phyloP scores from a whole-genome alignment of 2,329 filamentous ascomycete genomes.

The Penicillium sp. region DNA sequence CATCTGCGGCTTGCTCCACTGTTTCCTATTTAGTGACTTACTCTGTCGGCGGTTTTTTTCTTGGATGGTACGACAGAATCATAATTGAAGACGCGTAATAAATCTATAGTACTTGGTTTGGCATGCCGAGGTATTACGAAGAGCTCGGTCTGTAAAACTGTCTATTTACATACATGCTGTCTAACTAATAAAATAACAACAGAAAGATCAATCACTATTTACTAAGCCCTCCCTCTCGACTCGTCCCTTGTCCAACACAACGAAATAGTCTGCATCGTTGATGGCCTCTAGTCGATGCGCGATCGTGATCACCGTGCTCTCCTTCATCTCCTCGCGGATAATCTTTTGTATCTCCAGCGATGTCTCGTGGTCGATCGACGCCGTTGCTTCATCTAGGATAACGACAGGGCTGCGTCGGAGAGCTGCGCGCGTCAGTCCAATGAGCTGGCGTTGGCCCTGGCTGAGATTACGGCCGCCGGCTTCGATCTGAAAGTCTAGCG shows the following conservation, averaged over 20 bases:
- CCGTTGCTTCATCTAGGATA: slow-evolving; percentile 64
- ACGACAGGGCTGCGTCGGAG: slow-evolving; percentile 58
- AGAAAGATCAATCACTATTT: neutral
- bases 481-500: slow-evolving; percentile 54
- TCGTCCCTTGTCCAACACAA: slow-evolving; percentile 52
- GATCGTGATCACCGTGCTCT: slow-evolving; percentile 60
- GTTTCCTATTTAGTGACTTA: too few species aligned
- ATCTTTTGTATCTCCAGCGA: slow-evolving; percentile 44
- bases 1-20: too few species aligned
- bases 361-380: slow-evolving; percentile 61
- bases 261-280: slow-evolving; percentile 53
- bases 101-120: too few species aligned
- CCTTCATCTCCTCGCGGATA: slow-evolving; percentile 31
- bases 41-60: too few species aligned
- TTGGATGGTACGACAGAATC: too few species aligned
- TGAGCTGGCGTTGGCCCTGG: slow-evolving; percentile 59
- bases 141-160: too few species aligned
- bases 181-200: too few species aligned
- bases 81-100: too few species aligned
- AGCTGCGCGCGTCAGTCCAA: slow-evolving; percentile 61
- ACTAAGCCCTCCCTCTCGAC: slow-evolving; percentile 24
- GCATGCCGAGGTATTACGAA: too few species aligned
- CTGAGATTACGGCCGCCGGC: slow-evolving; percentile 59
- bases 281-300: slow-evolving; percentile 63
- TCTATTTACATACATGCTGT: too few species aligned